Evolutionary conservation across 2,329 filamentous ascomycete species (phyloP), one percentile per base, ranked within the genome.

Genomic region (Lizonia empirigonia): DNA sequence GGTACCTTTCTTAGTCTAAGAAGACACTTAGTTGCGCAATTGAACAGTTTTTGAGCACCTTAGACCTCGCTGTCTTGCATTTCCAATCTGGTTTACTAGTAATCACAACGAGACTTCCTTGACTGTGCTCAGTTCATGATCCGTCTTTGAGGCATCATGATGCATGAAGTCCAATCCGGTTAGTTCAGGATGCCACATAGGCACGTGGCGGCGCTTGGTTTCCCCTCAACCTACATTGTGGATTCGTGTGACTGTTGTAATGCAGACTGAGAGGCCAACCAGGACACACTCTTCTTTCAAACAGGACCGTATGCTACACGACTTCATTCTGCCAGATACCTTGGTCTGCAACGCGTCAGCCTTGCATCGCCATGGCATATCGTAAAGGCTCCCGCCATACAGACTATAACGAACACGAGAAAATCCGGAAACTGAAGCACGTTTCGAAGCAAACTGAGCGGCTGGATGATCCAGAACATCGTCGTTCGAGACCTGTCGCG

Each of bases 141-240:
- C n/a, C n/a, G n/a, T n/a, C n/a, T n/a, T n/a, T n/a, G n/a, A n/a
- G n/a, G n/a, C n/a, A n/a, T n/a, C n/a, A n/a, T n/a, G n/a, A 22
- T 45, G 47, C 35, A 41, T 9, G 20, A 16, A 4, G 12, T 38
- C 48, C 19, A 26, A 51, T 35, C 15, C 19, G 41, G 48, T 39
- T 51, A 51, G 48, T 37, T 30, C 24, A 33, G 6, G 3, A 2
- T 40, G 35, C 41, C 48, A 45, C 48, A 41, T 51, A 45, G 47
- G 41, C 48, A 36, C 12, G 20, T 22, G 15, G 7, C 41, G 26
- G 30, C 30, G 24, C 19, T 1, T 16, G 9, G 12, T 10, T 26
- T 16, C 32, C 27, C 20, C 36, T 23, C 30, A n/a, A 20, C 4
- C 20, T 10, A 24, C 6, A 16, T 18, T 22, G 22, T 12, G 12